Evolutionary conservation across 768 basidiomycete species (phyloP), one percentile per base, ranked within the genome.

Genomic region (Phaffia tasmanica): DNA sequence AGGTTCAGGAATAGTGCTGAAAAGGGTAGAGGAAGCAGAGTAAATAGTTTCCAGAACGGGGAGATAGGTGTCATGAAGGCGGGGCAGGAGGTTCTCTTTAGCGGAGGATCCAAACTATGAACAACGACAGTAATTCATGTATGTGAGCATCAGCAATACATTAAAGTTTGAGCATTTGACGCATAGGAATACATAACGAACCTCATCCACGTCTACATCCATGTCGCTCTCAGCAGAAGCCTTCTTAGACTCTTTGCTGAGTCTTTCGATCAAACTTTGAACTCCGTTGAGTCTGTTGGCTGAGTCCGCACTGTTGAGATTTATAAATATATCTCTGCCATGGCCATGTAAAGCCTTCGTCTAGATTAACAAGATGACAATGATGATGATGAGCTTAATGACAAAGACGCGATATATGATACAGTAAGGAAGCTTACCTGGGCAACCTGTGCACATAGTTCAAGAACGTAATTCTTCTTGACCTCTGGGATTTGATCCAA

Each of bases 21-120:
- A 75, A 54, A 87, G 75, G 2, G 75, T 54, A 6, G 77, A 73
- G 0, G 84, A 79, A 1, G 80, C 76, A 1, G 78, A 78, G 75
- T 92, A 93, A 11, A 95, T 78, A 0, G 81, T 82, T 55, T 85
- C 80, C 16, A 92, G 75, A 30, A 95, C 86, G 1, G 76, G 72
- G 1, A 77, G 67, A 32, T 84, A 80, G 8, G 81, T 79, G 71
- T 94, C 91, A 59, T 84, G 81, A 3, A 89, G 76, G 1, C 88
- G 84, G 18, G 84, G 81, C 35, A 86, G 74, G 5, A 97, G 77
- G 0, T 86, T 84, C 1, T 82, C 80, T n/a, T 79, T 79, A 23
- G 86, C 76, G 2, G 85, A 74, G 8, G 66, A 57, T 16, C 57
- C 29, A n/a, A 62, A 50, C 55, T 67, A 35, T 14, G 25, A 46